Base-by-base conservation (phyloP, 495 filamentous ascomycete species). In the Penicillium canariense region DNA sequence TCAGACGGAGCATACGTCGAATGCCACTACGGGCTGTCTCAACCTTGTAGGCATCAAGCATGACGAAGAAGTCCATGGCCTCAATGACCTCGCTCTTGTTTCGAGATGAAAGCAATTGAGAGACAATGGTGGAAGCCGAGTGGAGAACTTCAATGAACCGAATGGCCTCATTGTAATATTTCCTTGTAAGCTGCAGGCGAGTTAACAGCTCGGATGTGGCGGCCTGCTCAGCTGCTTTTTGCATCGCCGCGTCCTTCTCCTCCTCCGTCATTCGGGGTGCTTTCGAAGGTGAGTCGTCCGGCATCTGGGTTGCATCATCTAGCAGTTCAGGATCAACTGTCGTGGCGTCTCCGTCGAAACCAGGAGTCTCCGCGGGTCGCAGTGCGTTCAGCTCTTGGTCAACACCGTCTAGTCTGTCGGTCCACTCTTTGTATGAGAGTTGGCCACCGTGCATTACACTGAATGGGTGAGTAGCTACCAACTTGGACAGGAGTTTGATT, bases 71-170 rank as follows among this genome's bases (percentile, higher is more conserved):
- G 63, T 99, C 94, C 91, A 99, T 99, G 3, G 94, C 95, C 65
- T 97, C 95, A 51, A 97, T 96, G 22, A 96, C 89, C 68, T 99
- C 94, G 56, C 87, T 95, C 77, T 97, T 97, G 75, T 97, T 99
- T 64, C 88, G 90, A 12, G 92, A 93, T 5, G 88, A 86, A 9
- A 99, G 79, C 5, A 99, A 80, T 70, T 96, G 93, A 55, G 86
- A 89, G 15, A 97, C 84, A 11, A 85, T 79, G 2, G 71, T 75
- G 0, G 90, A 92, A 28, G 88, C 89, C 11, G 84, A 80, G 61
- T 96, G 91, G 15, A 99, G 75, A n/a, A 93, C 88, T 54, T 96
- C 87, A 59, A 97, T 96, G 68, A 99, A 99, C 39, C 87, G 86
- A 39, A 97, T 79, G 14, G 95, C 94, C 68, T 97, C 93, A 17